Evolutionary conservation across 257 asterid species (phyloP).

Genomic region (Paraleonurus japonicus): DNA sequence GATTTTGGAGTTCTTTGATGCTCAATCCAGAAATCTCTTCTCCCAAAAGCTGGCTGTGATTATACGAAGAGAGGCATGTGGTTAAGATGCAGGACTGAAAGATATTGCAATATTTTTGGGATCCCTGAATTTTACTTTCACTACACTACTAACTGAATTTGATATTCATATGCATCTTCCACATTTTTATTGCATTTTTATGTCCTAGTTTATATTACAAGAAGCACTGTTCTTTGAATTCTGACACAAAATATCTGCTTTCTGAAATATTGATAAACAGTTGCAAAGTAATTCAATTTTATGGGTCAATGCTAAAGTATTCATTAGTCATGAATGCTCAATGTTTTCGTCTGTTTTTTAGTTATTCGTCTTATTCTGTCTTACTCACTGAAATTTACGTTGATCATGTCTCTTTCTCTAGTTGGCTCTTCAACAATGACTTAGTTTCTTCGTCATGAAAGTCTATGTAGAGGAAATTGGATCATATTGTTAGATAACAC

Average conservation of each 20-base stretch:
- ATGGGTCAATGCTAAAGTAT: not conserved
- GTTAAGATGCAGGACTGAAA: constrained; percentile 18
- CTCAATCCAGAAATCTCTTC: constrained; percentile 56
- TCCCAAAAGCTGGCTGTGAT: constrained; percentile 66
- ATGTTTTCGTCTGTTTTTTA: not conserved
- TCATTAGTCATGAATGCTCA: not conserved
- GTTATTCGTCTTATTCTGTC: not conserved
- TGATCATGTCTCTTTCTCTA: not conserved
- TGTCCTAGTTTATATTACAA: not conserved
- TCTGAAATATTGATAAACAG: not conserved
- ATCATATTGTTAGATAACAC: not conserved
- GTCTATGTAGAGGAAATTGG: not conserved
- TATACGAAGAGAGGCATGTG: constrained; percentile 2
- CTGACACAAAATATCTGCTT: not conserved
- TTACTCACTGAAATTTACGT: not conserved
- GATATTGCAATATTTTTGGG: not conserved
- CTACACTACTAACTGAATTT: not conserved
- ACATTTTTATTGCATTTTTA: not conserved
- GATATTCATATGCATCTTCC: not conserved
- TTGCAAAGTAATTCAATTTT: not conserved
- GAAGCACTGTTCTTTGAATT: not conserved
- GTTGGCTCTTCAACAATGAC: not conserved
- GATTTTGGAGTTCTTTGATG: constrained; percentile 49
- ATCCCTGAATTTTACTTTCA: not conserved
- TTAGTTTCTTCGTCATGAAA: not conserved